Base-by-base conservation (phyloP, 768 basidiomycete genomes). In the Exidia glandulosa region DNA sequence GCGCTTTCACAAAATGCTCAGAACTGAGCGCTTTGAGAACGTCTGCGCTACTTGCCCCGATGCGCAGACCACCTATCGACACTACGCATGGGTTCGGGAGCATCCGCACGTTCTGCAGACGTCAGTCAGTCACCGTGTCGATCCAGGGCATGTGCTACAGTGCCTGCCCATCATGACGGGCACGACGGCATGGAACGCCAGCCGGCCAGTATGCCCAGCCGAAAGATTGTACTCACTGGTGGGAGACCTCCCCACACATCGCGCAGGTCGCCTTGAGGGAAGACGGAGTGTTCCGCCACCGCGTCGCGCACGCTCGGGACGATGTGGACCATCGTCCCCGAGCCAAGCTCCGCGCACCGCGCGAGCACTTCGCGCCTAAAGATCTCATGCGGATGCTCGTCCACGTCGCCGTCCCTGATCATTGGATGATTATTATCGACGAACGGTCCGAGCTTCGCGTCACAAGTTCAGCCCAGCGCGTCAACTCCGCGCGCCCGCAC, bases 1-100 rank as follows among this genome's bases (percentile, higher is more conserved):
- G 63, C 3, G 69, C 62, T 68, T 82, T 86, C 63, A 86, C 74
- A 60, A 84, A 82, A 69, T 95, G 90, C 64, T 95, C 88, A 65
- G 86, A 90, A 57, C 85, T 82, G 1, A 98, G 77, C 68, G 96
- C 93, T 74, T 94, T 95, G 25, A 98, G 73, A 0, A 86, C 81
- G 70, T 99, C 96, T 29, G 91, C 83, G 63, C 89, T 90, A n/a
- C 81, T 87, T 14, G 82, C 79, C 2, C 81, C 89, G 65, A 99
- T 88, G 3, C 81, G 75, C 52, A 96, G 73, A 47, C 84, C 89
- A 69, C 97, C 94, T 62, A 99, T 73, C n/a, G 81, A 79, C 71
- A 98, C 94, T 4, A 79, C 78, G 14, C 84, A 81, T 0, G 96
- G 96, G 65, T 98, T 99, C 2, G 95, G 89, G 9, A 97, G 77